Percentiles rank a stretch among this genome's conserved stretches.
These are phyloP conservation scores for Nemophila menziesii DNA, from an alignment of 257 asterid species.

Conservation along the genomic window DNA sequence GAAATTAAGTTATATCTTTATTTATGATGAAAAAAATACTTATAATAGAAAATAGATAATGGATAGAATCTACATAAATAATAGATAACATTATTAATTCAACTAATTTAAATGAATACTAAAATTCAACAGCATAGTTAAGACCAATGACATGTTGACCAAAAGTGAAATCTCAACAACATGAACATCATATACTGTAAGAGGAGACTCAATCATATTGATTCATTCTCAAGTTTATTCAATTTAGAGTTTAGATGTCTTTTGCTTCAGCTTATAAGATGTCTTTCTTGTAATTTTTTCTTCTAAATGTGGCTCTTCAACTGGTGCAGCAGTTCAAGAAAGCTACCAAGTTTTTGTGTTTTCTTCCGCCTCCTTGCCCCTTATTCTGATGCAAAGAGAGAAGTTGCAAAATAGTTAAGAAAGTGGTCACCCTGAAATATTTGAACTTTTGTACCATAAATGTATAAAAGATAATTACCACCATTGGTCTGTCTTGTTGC, in stretches of 20 bases:
- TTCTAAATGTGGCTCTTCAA: conserved; percentile 88
- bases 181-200: conserved; percentile 47
- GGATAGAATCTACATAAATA: too few relatives aligned
- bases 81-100: too few relatives aligned
- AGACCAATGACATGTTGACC: too few relatives aligned
- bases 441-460: conserved; percentile 62
- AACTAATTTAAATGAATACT: too few relatives aligned
- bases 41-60: too few relatives aligned
- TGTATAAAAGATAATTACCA: too few relatives aligned
- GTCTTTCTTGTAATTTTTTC: conserved; percentile 98
- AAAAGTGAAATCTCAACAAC: conserved; percentile 46
- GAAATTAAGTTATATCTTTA: too few relatives aligned
- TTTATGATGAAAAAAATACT: too few relatives aligned
- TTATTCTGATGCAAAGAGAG: conserved; percentile 50
- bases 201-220: conserved; percentile 68
- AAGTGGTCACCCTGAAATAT: conserved; percentile 91
- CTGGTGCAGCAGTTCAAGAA: conserved; percentile 84
- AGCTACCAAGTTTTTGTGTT: conserved; percentile 89
- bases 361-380: conserved; percentile 75
- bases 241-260: conserved; percentile 70
- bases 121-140: too few relatives aligned
- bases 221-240: conserved; percentile 85
- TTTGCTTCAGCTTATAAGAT: conserved; percentile 91
- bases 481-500: too few relatives aligned
- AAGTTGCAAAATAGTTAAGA: too few relatives aligned